These are phyloP conservation scores for Beta vulgaris DNA, from an alignment of 148 eudicot genomes.

Conservation along the genomic window DNA sequence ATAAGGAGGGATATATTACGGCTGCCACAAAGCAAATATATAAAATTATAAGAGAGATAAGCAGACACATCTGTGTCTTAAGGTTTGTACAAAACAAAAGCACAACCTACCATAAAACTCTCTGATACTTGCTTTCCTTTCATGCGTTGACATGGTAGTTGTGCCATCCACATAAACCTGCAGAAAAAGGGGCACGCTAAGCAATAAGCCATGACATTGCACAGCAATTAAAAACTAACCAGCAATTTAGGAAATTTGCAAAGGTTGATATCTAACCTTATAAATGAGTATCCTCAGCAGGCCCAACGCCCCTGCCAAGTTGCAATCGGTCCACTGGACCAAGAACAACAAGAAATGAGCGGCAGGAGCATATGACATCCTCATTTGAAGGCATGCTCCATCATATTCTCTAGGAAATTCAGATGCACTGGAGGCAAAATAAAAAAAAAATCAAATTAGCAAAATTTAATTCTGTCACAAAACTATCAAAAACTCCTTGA, in stretches of 20 bases:
- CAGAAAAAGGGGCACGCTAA: background rate
- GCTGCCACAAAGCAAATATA: constrained; percentile 43
- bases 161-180: constrained; percentile 98
- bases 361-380: constrained; percentile 96
- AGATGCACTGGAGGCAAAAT: constrained; percentile 58
- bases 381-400: constrained; percentile 93
- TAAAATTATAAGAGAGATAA: constrained; percentile 7
- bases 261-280: constrained; percentile 45
- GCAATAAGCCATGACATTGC: background rate
- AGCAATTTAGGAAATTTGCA: background rate
- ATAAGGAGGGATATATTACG: constrained; percentile 82
- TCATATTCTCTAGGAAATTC: constrained; percentile 88
- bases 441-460: background rate
- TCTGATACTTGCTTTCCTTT: constrained; percentile 88
- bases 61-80: background rate
- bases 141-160: constrained; percentile 95
- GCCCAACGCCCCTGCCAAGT: constrained; percentile 93
- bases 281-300: constrained; percentile 79
- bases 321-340: constrained; percentile 95
- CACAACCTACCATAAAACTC: constrained; percentile 76
- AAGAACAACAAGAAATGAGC: constrained; percentile 96
- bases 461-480: background rate
- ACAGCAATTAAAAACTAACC: background rate
- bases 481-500: constrained; percentile 22
- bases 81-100: constrained; percentile 10